Base-by-base conservation (phyloP, 2,329 filamentous ascomycete species). In the Penicillium sp. region DNA sequence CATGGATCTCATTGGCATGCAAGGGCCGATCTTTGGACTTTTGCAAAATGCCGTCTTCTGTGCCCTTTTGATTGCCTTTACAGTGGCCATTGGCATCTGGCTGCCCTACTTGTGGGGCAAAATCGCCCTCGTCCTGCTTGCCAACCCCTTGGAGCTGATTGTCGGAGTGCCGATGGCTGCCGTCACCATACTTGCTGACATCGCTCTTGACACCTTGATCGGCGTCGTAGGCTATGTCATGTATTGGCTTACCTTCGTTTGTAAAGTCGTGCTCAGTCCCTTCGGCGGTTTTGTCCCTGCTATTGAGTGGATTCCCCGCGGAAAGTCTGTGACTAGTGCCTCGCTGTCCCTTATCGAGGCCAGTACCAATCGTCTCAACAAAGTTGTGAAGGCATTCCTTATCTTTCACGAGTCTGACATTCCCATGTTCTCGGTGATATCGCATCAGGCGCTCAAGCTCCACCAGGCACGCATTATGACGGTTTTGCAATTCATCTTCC, bases 41-140 rank as follows among this genome's bases (percentile, higher is more conserved):
- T 82, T 97, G 56, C 93, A 98, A 62, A 98, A 98, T 57, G 89
- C 87, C 45, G 83, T 96, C 13, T 98, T 98, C 68, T 95, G 91
- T 64, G 85, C 87, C 6, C 85, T 97, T 37, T 77, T 98, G 23
- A 89, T 98, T 11, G 86, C 87, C 1, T 80, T 91, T 42, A 95
- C 90, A 11, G 82, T 98, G 34, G 85, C 89, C 42, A 74, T 86
- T 48, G 91, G 89, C 42, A 82, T 97, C 36, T 95, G 93, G 72
- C 72, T 95, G 42, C 93, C 93, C 0, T 98, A 97, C 69, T 85
- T 96, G 45, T 84, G 89, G 62, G 93, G 93, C 11, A 90, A 95
- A 55, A 74, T 95, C 22, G 82, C 87, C 4, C 76, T 97, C 35
- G 84, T 91, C 64, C 74, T 90, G 40, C 66, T 91, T 20, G 88